Evolutionary conservation across 2,329 filamentous ascomycete genomes (phyloP), one percentile per base, ranked within the genome.

Genomic region (Microdochium trichocladiopsis): DNA sequence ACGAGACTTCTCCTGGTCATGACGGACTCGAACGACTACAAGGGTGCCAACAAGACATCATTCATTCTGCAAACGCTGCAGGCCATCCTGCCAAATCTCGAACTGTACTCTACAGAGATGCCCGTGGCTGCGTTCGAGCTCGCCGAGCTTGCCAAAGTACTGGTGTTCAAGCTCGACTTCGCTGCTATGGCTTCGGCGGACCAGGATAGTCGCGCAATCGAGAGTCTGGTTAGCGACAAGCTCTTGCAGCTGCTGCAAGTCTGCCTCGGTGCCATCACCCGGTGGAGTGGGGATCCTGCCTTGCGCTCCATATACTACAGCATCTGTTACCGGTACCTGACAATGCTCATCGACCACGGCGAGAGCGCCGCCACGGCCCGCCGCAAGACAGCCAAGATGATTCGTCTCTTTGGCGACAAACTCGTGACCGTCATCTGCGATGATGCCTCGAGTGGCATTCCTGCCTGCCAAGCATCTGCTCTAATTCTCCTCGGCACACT

Each of bases 161-260:
- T 94, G 2, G 75, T 92, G 3, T 87, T 84, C 64, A 83, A 87
- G 65, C 73, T 94, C 61, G 81, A 91, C 66, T 73, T 86, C 69
- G 66, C 68, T 4, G 63, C 66, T 8, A 63, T 60, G 56, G 57
- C 59, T 22, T 64, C 69, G 45, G 60, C 65, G 12, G 74, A 81
- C 56, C 72, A 71, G 51, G 63, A 73, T 48, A 72, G 68, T 55
- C 66, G 68, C 49, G 72, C 72, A 3, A 74, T 80, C 52, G 80
- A 86, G 33, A 90, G 90, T 65, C 77, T 93, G 24, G 84, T 94
- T 31, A 88, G 90, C 64, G 93, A 97, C 66, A 90, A 94, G 63
- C 78, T 97, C 1, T 92, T 91, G 64, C 88, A 96, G 63, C 80
- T 97, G 3, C 96, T 99, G 76, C 88, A 95, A 56, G 82, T 90